Base-by-base conservation (phyloP, 2,329 filamentous ascomycete species). In the Trichoderma guizhouense region DNA sequence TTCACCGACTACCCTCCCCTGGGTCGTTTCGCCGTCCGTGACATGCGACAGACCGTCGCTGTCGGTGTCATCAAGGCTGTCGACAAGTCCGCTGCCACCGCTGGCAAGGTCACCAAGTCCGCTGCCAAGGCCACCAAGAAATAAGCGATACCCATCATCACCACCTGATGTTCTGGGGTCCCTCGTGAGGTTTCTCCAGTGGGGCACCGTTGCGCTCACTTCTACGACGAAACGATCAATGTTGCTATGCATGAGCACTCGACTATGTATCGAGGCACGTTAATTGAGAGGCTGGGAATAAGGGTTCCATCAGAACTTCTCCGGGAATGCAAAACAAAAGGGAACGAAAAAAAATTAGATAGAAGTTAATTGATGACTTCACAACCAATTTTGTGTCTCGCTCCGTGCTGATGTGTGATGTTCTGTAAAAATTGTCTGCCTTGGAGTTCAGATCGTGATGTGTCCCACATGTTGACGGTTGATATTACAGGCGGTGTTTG, bases 1-100 rank as follows among this genome's bases (percentile, higher is more conserved):
- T 99, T 98, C 94, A 98, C 95, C 82, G 94, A 98, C 84, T 99
- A 98, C 91, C 95, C 96, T 83, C 96, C 96, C 86, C 94, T 99
- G 82, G 96, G 96, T 86, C 95, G 96, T 92, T 99, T 99, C 91
- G 96, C 96, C 86, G 96, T 99, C 90, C 95, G 95, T 92, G 95
- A 98, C 88, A 98, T 98, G 95, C 88, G 89, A 84, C 89, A 93
- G 84, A 95, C 93, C 85, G 93, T 96, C 79, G 93, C 93, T 78
- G 93, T 97, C 86, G 93, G 94, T 92, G 93, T 97, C 87, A 95
- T 97, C 90, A 97, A 97, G 91, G 86, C 88, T 76, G 92, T 95
- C 75, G 90, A 90, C 79, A 93, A 93, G 90, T 78, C 86, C 75
- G 81, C 80, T 72, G 84, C 79, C 75, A 83, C 82, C 79, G 65